Evolutionary conservation across 2,329 filamentous ascomycete genomes (phyloP).

Genomic region (Trichoderma gracile): DNA sequence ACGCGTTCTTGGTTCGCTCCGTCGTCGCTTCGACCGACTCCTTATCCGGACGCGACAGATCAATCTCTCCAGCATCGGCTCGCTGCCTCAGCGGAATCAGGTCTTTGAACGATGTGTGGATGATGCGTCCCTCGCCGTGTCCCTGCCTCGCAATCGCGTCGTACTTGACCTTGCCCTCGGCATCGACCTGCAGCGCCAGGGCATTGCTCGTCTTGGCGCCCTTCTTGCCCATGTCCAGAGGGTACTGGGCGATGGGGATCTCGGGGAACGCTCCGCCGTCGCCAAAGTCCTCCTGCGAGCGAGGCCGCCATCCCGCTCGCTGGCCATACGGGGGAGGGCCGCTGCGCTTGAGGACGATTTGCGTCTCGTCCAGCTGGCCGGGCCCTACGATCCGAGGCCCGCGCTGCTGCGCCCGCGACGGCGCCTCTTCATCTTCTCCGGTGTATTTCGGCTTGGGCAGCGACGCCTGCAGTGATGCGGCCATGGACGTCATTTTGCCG

Average conservation of each 20-base stretch:
- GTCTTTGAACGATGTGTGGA: slow-evolving; percentile 96
- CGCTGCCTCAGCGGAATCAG: slow-evolving; percentile 90
- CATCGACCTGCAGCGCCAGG: slow-evolving; percentile 87
- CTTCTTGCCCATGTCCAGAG: slow-evolving; percentile 91
- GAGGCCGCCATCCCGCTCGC: slow-evolving; percentile 86
- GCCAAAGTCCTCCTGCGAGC: slow-evolving; percentile 85
- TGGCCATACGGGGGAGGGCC: slow-evolving; percentile 88
- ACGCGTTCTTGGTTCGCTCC: slow-evolving; percentile 82
- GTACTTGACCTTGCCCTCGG: slow-evolving; percentile 91
- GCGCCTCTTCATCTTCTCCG: slow-evolving; percentile 82
- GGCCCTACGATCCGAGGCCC: slow-evolving; percentile 81
- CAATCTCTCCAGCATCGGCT: slow-evolving; percentile 89
- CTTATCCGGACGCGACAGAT: slow-evolving; percentile 78
- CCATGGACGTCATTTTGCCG: slow-evolving; percentile 62
- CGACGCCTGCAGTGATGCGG: slow-evolving; percentile 71
- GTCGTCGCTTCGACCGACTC: slow-evolving; percentile 83
- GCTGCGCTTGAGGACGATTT: slow-evolving; percentile 78
- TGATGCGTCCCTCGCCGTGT: slow-evolving; percentile 77
- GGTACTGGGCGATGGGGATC: slow-evolving; percentile 90
- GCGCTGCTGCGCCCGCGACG: slow-evolving; percentile 68
- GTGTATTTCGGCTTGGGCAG: slow-evolving; percentile 90
- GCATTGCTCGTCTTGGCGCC: slow-evolving; percentile 74
- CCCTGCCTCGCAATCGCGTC: slow-evolving; percentile 91
- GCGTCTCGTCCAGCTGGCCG: slow-evolving; percentile 78
- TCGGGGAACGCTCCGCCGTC: slow-evolving; percentile 97